phyloP scores from a whole-genome alignment of 371 early-diverging fungal genomes.

The Synchytrium microbalum region DNA sequence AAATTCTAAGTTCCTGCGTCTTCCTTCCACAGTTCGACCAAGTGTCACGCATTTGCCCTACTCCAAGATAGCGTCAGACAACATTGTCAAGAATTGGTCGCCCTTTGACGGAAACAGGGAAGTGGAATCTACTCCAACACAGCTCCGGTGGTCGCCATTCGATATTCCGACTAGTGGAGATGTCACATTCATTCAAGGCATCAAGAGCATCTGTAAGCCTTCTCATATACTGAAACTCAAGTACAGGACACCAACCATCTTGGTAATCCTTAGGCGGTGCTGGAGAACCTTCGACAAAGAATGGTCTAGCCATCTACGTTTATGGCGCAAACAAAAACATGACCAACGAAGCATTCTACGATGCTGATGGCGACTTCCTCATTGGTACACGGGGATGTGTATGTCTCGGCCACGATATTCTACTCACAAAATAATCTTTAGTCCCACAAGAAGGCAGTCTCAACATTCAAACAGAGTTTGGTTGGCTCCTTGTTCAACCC shows the following conservation, averaged over 20 bases:
- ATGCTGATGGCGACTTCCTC: slow-evolving; percentile 86
- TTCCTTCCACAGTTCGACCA: slow-evolving; percentile 52
- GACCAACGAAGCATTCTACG: slow-evolving; percentile 72
- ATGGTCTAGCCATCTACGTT: slow-evolving; percentile 79
- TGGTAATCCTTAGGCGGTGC: slow-evolving; percentile 50
- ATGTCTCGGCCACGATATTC: background rate
- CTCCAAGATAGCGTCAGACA: slow-evolving; percentile 24
- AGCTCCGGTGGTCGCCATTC: slow-evolving; percentile 91
- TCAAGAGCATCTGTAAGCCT: slow-evolving; percentile 56
- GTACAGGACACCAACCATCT: background rate
- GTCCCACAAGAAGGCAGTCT: slow-evolving; percentile 91
- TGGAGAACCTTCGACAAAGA: slow-evolving; percentile 69
- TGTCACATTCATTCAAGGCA: slow-evolving; percentile 75
- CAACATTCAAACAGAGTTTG: slow-evolving; percentile 89
- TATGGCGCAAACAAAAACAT: slow-evolving; percentile 73
- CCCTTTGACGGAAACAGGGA: slow-evolving; percentile 18
- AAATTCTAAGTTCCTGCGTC: slow-evolving; percentile 90
- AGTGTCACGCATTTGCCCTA: slow-evolving; percentile 2
- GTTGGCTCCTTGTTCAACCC: slow-evolving; percentile 72
- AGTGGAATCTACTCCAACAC: slow-evolving; percentile 66
- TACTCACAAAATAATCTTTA: slow-evolving; percentile 15
- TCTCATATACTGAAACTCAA: background rate
- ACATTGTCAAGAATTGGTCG: slow-evolving; percentile 49
- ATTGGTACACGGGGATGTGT: slow-evolving; percentile 51
- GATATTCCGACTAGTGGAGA: slow-evolving; percentile 47